Evolutionary conservation across 805 yeast species (phyloP).

Genomic region (Kuraishia hungarica): DNA sequence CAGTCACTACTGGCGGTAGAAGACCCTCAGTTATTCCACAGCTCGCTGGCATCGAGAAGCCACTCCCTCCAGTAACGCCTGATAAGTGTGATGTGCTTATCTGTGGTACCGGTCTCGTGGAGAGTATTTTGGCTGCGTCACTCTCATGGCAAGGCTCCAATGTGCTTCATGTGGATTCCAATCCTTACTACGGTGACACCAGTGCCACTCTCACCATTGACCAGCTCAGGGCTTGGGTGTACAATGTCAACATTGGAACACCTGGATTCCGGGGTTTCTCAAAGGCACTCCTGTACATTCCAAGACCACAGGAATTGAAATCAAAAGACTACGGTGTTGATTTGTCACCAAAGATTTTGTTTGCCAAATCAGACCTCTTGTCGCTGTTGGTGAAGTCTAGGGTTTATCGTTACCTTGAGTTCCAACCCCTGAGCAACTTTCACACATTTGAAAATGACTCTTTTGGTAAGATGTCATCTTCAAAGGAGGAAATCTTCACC

Average conservation of each 20-base stretch:
- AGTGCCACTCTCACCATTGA: conserved; percentile 81
- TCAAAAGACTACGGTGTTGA: conserved; percentile 83
- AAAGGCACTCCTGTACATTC: conserved; percentile 76
- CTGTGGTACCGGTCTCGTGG: conserved; percentile 87
- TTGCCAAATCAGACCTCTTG: conserved; percentile 84
- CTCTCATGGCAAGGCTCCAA: conserved; percentile 97
- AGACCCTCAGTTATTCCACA: conserved; percentile 48
- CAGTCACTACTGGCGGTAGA: conserved; percentile 13
- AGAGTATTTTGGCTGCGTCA: conserved; percentile 86
- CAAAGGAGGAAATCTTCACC: conserved; percentile 91
- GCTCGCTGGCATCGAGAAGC: conserved; percentile 72
- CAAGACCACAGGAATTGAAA: conserved; percentile 46
- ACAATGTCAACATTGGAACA: conserved; percentile 44
- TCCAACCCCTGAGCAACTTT: conserved; percentile 79
- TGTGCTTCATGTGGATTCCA: conserved; percentile 82
- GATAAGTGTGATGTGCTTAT: conserved; percentile 82
- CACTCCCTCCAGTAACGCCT: conserved; percentile 51
- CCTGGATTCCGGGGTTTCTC: conserved; percentile 24
- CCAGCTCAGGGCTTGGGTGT: conserved; percentile 79
- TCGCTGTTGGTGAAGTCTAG: conserved; percentile 73
- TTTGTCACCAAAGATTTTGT: conserved; percentile 76
- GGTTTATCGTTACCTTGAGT: conserved; percentile 86
- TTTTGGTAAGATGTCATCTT: conserved; percentile 76
- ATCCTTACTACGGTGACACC: conserved; percentile 83
- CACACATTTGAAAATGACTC: conserved; percentile 92